These are phyloP conservation scores for Tricholoma furcatifolium DNA, from an alignment of 768 basidiomycete species.

Conservation along the genomic window DNA sequence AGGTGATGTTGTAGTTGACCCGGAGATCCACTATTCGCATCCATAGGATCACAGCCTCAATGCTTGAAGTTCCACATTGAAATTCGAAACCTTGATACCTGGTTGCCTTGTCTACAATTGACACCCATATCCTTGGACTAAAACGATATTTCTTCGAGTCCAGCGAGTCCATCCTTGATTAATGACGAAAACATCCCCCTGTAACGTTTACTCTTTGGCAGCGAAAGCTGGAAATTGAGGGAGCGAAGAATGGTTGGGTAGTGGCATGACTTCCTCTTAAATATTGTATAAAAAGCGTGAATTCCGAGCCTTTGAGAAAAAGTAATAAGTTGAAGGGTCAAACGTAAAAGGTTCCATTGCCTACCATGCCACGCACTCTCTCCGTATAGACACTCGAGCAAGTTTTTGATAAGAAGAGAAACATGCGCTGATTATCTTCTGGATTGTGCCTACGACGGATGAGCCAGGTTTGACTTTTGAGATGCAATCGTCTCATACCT, in stretches of 20 bases:
- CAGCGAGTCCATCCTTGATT: slow-evolving; percentile 43
- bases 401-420: slow-evolving; percentile 50
- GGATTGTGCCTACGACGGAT: slow-evolving; percentile 52
- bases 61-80: no score
- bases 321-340: slow-evolving; percentile 3
- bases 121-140: slow-evolving; percentile 1
- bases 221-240: slow-evolving; percentile 50
- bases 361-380: slow-evolving; percentile 62
- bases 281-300: slow-evolving; percentile 72
- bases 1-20: no score
- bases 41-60: no score
- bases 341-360: neutral
- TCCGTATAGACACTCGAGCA: slow-evolving; percentile 45
- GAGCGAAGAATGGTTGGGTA: slow-evolving; percentile 47
- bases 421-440: slow-evolving; percentile 57
- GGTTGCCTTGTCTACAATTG: neutral
- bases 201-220: slow-evolving; percentile 42
- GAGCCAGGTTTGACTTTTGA: neutral
- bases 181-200: slow-evolving; percentile 45
- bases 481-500: slow-evolving; percentile 36
- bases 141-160: slow-evolving; percentile 21
- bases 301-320: slow-evolving; percentile 65
- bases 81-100: neutral
- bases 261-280: slow-evolving; percentile 50
- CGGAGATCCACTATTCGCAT: no score